Base-by-base conservation (phyloP, 2,329 filamentous ascomycete genomes). In the Aulographum hederae region DNA sequence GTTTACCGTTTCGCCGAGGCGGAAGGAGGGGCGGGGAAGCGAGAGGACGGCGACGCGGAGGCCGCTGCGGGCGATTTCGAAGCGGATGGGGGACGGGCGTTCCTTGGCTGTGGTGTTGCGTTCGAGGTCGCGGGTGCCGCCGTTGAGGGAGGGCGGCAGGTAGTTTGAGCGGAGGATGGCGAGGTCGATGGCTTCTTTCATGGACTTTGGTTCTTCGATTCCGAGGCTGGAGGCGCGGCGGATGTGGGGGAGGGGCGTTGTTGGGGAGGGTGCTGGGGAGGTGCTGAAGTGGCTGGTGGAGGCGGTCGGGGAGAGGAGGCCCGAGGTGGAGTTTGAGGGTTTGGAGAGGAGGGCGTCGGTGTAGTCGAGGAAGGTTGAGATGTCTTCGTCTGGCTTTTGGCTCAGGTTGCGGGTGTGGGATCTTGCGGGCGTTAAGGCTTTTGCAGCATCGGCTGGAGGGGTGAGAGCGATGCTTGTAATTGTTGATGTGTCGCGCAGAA, bases 11-110 rank as follows among this genome's bases (percentile, higher is more conserved):
- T 98, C 89, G 36, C 89, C 89, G 1, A 98, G 63, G 28, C 85
- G 69, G 57, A 91, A 94, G 1, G 85, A 74, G 0, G 89, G 82
- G 6, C 89, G 73, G 4, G 85, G 78, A 19, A 98, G 67, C 55
- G 85, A 84, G 34, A 98, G 71, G 4, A 91, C 81, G 3, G 80
- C 86, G 10, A 98, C 85, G n/a, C 75, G 75, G 34, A 75, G 74
- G n/a, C 85, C 85, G 45, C 84, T 85, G 11, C 86, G 78, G 10
- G 86, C 77, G 48, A 98, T 95, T 48, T 93, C 85, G 50, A 95
- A 98, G 25, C 84, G 74, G 45, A 93, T 94, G n/a, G 77, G 70
- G n/a, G n/a, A n/a, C n/a, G n/a, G n/a, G n/a, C n/a, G n/a, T n/a
- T n/a, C n/a, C n/a, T n/a, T n/a, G n/a, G n/a, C n/a, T n/a, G n/a